Conservation (phyloP, 805 yeast species). For the Sungouiella thailandica region DNA sequence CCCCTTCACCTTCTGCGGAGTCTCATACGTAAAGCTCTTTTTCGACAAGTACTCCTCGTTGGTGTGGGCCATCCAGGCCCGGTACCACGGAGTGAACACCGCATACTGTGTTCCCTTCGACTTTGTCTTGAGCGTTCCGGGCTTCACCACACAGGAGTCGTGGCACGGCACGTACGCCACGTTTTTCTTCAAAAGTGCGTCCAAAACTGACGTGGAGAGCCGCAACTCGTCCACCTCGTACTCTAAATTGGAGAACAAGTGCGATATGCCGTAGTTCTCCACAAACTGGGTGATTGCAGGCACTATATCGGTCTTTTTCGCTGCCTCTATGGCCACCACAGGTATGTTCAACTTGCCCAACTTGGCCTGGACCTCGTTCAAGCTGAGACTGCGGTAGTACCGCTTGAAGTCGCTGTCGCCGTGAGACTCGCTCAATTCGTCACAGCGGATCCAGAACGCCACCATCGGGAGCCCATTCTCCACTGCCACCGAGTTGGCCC, state of each 20-base stretch:
- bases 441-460: constrained; percentile 38
- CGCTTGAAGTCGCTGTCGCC: constrained; percentile 39
- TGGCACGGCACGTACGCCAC: constrained; percentile 26
- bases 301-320: constrained; percentile 24
- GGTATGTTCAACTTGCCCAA: constrained; percentile 34
- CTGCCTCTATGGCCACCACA: constrained; percentile 33
- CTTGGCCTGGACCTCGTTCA: constrained; percentile 24
- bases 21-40: constrained; percentile 9
- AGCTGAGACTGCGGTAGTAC: constrained; percentile 31
- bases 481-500: constrained; percentile 30
- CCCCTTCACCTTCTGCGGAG: constrained; percentile 9
- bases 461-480: constrained; percentile 29
- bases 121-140: constrained; percentile 31
- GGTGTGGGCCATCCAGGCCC: constrained; percentile 31
- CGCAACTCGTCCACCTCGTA: constrained; percentile 44
- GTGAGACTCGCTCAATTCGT: constrained; percentile 39
- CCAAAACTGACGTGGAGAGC: constrained; percentile 18
- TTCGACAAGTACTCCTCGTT: constrained; percentile 14
- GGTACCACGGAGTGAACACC: constrained; percentile 43
- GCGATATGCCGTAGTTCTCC: constrained; percentile 17
- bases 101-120: constrained; percentile 35
- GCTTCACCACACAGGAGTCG: constrained; percentile 39
- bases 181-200: constrained; percentile 9
- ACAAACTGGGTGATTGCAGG: constrained; percentile 20
- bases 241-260: constrained; percentile 34